Base-by-base conservation (phyloP, 139 green algal genomes). In the Dunaliella primolecta region DNA sequence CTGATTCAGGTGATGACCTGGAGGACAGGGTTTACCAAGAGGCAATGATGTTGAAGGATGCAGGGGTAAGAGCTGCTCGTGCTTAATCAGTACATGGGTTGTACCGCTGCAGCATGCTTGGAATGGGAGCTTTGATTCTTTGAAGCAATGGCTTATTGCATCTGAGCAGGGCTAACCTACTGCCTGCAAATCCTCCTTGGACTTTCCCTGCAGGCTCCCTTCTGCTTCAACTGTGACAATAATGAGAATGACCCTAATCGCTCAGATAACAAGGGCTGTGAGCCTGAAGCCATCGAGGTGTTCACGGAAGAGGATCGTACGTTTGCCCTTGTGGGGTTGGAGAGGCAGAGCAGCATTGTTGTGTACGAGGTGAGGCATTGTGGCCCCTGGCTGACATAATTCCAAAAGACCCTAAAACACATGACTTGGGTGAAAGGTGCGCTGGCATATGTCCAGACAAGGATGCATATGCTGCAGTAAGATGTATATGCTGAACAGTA, bases 251-350 rank as follows among this genome's bases (percentile, higher is more conserved):
- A n/a, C n/a, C n/a, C 78, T 57, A 30, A 57, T 7, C 83, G 83
- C 34, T 83, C 76, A n/a, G 83, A 86, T 55, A 71, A 83, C 33
- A 20, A 57, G 1, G 83, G 83, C 0, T 36, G 37, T 30, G 83
- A 86, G 56, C 77, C 77, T 1, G 83, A 86, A 46, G 77, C 77
- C 0, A 1, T 86, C 0, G 83, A 83, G 56, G 83, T 86, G 0
- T 64, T 64, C 46, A 64, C 46, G 15, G 46, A 64, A 15, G 15
- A 64, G 7, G 46, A 15, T 15, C 46, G 46, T 15, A 64, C 46
- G 46, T 64, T 64, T 64, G 46, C 46, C 46, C 7, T 15, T 25
- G 46, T 64, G 7, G 46, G 7, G 15, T 64, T 64, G 46, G 46
- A 64, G 46, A 64, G 46, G 46, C 46, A 64, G 15, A 64, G 46